Evolutionary conservation across 2,329 filamentous ascomycete genomes (phyloP), one percentile per base, ranked within the genome.

Genomic region (Cercospora sojina): DNA sequence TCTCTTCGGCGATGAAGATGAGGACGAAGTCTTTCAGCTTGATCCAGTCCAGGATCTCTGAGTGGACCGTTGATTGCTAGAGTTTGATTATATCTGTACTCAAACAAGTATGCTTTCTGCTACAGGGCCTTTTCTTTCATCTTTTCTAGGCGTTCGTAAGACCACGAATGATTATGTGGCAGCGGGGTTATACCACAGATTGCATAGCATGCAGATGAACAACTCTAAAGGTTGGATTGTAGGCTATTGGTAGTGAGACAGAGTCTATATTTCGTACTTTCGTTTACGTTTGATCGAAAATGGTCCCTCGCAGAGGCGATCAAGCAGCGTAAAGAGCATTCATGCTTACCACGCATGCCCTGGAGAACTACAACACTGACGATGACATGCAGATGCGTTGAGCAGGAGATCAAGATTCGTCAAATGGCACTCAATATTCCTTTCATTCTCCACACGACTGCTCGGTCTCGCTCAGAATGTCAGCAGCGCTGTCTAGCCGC

Each of bases 1-100:
- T 6, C 59, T 64, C 2, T 23, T 41, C 10, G 51, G 51, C 23
- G 61, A 64, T 9, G 58, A 69, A 4, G 70, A 71, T 9, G 71
- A 72, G 53, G 65, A 68, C 25, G 67, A 70, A n/a, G 65, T 70
- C 49, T 72, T 73, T 53, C 69, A 74, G 63, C 61, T 73, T 13
- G 69, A 74, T 59, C 60, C 68, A 20, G 59, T 68, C 12, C 31
- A 71, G 58, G 66, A 70, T 20, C 58, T 69, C 16, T 71, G 64
- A 69, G 25, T 0, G 9, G 2, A 13, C 1, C 5, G 18, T 13
- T 7, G 20, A 20, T 49, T 3, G 43, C 43, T 49, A 10, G 18
- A 3, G 18, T 4, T 49, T 25, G 18, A 23, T 49, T 6, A 9
- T 13, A 2, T 23, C 20, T 12, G 9, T 43, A 49, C 18, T 3